Percentiles rank a stretch among this genome's conserved stretches.
Evolutionary conservation across 306 rosid species (phyloP).

Genomic region (Geum urbanum): DNA sequence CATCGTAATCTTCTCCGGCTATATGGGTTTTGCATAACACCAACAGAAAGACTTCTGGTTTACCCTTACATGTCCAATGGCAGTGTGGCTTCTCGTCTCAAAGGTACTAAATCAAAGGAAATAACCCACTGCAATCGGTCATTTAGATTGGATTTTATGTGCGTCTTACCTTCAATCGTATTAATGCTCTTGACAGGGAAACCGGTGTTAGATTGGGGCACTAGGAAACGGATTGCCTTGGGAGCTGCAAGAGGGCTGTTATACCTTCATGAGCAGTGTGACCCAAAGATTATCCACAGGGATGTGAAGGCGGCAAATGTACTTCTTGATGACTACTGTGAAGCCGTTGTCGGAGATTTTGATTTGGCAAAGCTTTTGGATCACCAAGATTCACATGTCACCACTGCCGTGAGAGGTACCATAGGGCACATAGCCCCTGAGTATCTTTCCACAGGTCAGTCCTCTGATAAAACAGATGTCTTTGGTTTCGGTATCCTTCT

Average conservation of each 20-base stretch:
- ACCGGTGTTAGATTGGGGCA: slow-evolving; percentile 79
- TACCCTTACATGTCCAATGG: slow-evolving; percentile 95
- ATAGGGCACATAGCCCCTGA: slow-evolving; percentile 97
- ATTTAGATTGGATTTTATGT: neutral
- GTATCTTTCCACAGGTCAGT: slow-evolving; percentile 93
- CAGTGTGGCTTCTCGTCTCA: slow-evolving; percentile 90
- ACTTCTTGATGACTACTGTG: slow-evolving; percentile 86
- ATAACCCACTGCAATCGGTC: neutral
- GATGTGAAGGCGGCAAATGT: slow-evolving; percentile 97
- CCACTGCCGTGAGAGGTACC: slow-evolving; percentile 93
- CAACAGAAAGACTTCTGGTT: slow-evolving; percentile 77
- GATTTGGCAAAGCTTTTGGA: slow-evolving; percentile 95
- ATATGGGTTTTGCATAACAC: slow-evolving; percentile 76
- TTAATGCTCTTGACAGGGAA: slow-evolving; percentile 44
- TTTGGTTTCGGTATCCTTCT: slow-evolving; percentile 90
- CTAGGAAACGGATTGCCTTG: slow-evolving; percentile 79
- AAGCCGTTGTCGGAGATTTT: slow-evolving; percentile 95
- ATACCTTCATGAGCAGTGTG: slow-evolving; percentile 95
- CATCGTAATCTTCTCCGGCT: slow-evolving; percentile 82
- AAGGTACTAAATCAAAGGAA: slow-evolving; percentile 37
- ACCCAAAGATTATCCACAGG: slow-evolving; percentile 89
- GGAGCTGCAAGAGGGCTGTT: slow-evolving; percentile 89
- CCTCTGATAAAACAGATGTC: slow-evolving; percentile 93
- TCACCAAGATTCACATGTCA: slow-evolving; percentile 92
- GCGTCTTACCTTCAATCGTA: slow-evolving; percentile 13